Evolutionary conservation across 192 early-diverging fungal species (phyloP), one percentile per base, ranked within the genome.

Genomic region (Entomortierella beljakovae): DNA sequence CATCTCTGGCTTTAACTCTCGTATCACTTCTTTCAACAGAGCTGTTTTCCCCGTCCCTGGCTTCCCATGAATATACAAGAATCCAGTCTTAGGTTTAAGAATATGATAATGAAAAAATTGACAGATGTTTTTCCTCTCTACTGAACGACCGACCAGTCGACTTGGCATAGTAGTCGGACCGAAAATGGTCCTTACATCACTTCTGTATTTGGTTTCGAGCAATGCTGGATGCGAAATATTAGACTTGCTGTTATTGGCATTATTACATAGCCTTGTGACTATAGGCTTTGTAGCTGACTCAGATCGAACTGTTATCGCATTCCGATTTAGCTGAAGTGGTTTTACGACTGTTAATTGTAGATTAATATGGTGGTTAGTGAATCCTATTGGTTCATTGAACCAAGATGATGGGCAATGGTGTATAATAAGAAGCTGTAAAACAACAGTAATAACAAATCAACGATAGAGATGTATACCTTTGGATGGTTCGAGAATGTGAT

Each of bases 21-120:
- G 75, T 26, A 84, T 61, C 10, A 92, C 71, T 52, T 94, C 88
- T 20, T 81, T 85, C 31, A 96, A 57, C 32, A 95, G 87, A 1
- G 95, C 96, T 10, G 94, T 99, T 81, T 99, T 99, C 40, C 97
- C 97, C n/a, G 97, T 98, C 3, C 97, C 97, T 0, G 97, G 97
- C 48, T 87, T 88, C 1, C 97, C 97, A 8, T 93, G 92, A 22
- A 98, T 90, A 77, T 98, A 99, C 31, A 94, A 77, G 56, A 88
- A 91, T 16, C 89, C 92, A 4, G 90, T 62, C 53, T 83, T 83
- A 37, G 82, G 70, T 0, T 29, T 73, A 13, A 89, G 23, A 5
- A 88, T 85, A 48, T 90, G 84, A 3, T 71, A 53, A 9, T 80
- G 50, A 66, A 83, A 85, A 61, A 95, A 95, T 2, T 58, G 25